Base-by-base conservation (phyloP, 1,139 yeast species). In the Debaryomycetaceae sp. region DNA sequence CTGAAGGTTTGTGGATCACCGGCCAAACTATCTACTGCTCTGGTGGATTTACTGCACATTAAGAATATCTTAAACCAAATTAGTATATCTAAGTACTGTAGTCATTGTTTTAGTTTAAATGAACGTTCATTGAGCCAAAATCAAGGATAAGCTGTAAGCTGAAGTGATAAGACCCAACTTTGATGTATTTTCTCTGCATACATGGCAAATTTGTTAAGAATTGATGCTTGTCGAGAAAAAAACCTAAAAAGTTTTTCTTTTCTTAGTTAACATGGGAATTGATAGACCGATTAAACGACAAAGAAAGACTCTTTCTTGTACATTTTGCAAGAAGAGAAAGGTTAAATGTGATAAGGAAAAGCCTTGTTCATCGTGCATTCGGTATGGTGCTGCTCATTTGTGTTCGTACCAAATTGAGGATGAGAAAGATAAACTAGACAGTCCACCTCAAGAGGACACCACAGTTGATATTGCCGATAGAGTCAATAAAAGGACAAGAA, bases 1-100 rank as follows among this genome's bases (percentile, higher is more conserved):
- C 82, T 41, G 84, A 80, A 49, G 87, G 87, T 44, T 70, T 69
- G 52, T 82, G 87, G 86, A 75, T 81, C 56, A 80, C 81, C 36
- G 87, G 87, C 40, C 87, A 81, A 62, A 81, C 84, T 50, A 65
- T 81, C 45, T 81, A 69, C 51, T 81, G 83, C 42, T 70, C 73
- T 41, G 86, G 86, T 50, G 86, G 86, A 2, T 79, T 79, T 57
- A 79, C 85, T 45, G 83, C 86, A 35, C 77, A 59, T 43, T 66
- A 52, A 47, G 17, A 8, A 30, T n/a, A 24, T n/a, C n/a, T n/a
- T n/a, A n/a, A n/a, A n/a, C n/a, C n/a, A n/a, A n/a, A n/a, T n/a
- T n/a, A n/a, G 30, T 26, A 26, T 26, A 26, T 26, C 11, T 26
- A n/a, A n/a, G n/a, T n/a, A n/a, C n/a, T n/a, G n/a, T n/a, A n/a